Percentiles rank a stretch among this genome's conserved stretches.
These are phyloP conservation scores for Tuber magnatum DNA, from an alignment of 495 filamentous ascomycete genomes.

Conservation along the genomic window DNA sequence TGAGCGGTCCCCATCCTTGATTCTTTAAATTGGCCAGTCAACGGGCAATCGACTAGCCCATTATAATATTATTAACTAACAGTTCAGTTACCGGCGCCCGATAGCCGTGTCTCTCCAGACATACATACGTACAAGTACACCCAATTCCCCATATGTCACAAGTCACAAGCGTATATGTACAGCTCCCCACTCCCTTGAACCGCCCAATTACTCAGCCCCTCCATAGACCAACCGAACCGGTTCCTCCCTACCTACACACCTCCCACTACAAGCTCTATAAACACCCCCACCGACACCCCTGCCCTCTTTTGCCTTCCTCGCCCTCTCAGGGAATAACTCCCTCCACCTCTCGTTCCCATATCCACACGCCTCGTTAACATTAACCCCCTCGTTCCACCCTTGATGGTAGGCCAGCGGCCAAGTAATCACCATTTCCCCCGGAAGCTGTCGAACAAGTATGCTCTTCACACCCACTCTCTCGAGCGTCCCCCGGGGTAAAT, in stretches of 20 bases:
- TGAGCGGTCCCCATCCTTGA: background rate
- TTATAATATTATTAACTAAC: background rate
- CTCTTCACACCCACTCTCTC: conserved; percentile 25
- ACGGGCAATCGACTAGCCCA: background rate
- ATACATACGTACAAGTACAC: background rate
- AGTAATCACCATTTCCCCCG: conserved; percentile 37
- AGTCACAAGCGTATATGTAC: background rate
- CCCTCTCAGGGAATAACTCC: conserved; percentile 23
- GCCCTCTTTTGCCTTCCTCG: conserved; percentile 1
- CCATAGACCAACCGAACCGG: conserved; percentile 27
- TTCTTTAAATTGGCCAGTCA: background rate
- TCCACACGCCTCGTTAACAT: conserved; percentile 38
- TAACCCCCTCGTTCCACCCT: conserved; percentile 39
- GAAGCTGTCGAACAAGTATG: conserved; percentile 32
- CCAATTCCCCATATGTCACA: background rate
- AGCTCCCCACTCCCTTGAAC: background rate
- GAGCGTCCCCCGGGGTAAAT: conserved; percentile 25
- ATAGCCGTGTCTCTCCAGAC: background rate
- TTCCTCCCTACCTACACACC: conserved; percentile 17
- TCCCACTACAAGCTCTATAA: conserved; percentile 24
- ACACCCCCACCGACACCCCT: conserved; percentile 16
- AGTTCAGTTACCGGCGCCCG: background rate
- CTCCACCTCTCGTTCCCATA: conserved; percentile 36
- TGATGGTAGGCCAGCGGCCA: conserved; percentile 40
- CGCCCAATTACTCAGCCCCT: conserved; percentile 3